phyloP scores from a whole-genome alignment of 805 yeast species.

The Sugiyamaella smithiae region DNA sequence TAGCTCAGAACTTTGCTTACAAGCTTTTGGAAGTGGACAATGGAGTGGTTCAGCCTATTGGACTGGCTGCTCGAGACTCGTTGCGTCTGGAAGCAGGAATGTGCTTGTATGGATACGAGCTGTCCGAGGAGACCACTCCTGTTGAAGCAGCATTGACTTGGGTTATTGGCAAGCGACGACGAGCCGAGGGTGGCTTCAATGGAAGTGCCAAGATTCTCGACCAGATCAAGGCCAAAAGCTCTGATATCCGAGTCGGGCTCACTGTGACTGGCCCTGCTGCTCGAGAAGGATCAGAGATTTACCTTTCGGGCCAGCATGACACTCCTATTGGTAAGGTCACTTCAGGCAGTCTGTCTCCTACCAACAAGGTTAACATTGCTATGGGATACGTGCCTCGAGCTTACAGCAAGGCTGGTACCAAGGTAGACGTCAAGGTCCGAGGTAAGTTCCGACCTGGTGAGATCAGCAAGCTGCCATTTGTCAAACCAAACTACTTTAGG shows the following conservation, averaged over 20 bases:
- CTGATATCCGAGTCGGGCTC: slow-evolving; percentile 68
- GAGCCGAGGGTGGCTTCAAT: slow-evolving; percentile 59
- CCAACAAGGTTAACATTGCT: slow-evolving; percentile 75
- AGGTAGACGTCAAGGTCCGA: slow-evolving; percentile 71
- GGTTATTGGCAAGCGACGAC: slow-evolving; percentile 81
- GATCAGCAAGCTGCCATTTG: slow-evolving; percentile 83
- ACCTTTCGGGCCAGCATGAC: slow-evolving; percentile 48
- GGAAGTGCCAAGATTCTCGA: slow-evolving; percentile 68
- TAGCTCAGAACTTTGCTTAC: slow-evolving; percentile 59
- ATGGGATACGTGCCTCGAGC: slow-evolving; percentile 83
- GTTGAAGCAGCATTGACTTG: slow-evolving; percentile 86
- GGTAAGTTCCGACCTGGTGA: slow-evolving; percentile 76
- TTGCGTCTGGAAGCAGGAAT: slow-evolving; percentile 95
- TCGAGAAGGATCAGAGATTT: slow-evolving; percentile 70
- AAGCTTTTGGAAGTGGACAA: slow-evolving; percentile 50
- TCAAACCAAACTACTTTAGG: slow-evolving; percentile 58
- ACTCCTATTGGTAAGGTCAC: slow-evolving; percentile 58
- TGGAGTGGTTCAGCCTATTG: slow-evolving; percentile 73
- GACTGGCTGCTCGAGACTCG: slow-evolving; percentile 97
- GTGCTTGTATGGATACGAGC: slow-evolving; percentile 95
- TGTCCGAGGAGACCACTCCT: slow-evolving; percentile 76
- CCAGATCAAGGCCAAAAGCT: slow-evolving; percentile 65
- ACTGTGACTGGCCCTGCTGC: slow-evolving; percentile 86
- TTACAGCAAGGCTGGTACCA: slow-evolving; percentile 69
- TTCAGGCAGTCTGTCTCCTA: slow-evolving; percentile 67